Evolutionary conservation across 2,329 filamentous ascomycete species (phyloP).

Genomic region (Diaporthe ilicicola): DNA sequence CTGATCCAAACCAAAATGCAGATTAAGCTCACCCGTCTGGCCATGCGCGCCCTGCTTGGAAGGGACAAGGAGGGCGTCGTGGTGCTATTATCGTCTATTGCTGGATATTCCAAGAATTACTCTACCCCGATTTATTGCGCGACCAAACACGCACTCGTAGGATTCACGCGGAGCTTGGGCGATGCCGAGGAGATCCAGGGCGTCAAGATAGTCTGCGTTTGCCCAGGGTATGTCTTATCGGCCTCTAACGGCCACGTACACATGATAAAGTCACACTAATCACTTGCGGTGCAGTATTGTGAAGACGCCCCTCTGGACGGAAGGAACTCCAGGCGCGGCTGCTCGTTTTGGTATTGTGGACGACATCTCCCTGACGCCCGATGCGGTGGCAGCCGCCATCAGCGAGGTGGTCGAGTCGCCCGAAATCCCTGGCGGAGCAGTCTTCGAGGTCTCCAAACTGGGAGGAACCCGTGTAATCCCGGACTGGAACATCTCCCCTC

Average conservation of each 20-base stretch:
- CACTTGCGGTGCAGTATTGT: neutral
- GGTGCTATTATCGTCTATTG: slow-evolving; percentile 42
- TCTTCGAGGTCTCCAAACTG: neutral
- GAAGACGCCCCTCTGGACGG: neutral
- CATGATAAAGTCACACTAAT: neutral
- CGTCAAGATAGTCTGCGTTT: neutral
- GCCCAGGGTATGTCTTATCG: neutral
- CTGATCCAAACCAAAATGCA: neutral
- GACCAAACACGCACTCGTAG: slow-evolving; percentile 48
- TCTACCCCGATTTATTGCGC: slow-evolving; percentile 45
- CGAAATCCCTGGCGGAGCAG: neutral
- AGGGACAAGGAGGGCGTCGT: neutral
- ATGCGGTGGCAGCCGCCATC: neutral
- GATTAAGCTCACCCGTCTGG: slow-evolving; percentile 24
- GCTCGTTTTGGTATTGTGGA: neutral
- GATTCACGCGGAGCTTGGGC: slow-evolving; percentile 46
- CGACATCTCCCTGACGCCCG: neutral
- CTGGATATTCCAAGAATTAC: slow-evolving; percentile 43
- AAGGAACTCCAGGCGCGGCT: neutral
- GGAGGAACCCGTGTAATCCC: neutral
- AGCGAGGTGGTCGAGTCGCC: neutral
- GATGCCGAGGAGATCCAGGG: slow-evolving; percentile 10
- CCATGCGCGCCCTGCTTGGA: slow-evolving; percentile 15
- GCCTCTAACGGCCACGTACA: neutral
- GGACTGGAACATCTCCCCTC: slow-evolving; percentile 10